Percentiles rank a stretch among this genome's conserved stretches.
Evolutionary conservation across 164 flowering plant species (phyloP).

Genomic region (Nymphaea colorata): DNA sequence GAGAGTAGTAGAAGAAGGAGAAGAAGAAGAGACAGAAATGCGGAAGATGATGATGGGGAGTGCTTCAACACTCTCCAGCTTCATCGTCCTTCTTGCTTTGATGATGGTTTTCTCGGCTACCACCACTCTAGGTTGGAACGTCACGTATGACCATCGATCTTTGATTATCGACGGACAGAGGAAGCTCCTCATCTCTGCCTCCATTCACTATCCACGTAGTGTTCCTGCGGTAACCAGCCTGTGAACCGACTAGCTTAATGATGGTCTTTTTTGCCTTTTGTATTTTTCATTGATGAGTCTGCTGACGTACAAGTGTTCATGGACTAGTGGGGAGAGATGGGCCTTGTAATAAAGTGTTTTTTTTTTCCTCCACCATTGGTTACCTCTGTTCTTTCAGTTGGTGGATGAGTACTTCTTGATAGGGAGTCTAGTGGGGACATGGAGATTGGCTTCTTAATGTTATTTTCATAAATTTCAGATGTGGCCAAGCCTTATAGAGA

Average conservation of each 20-base stretch:
- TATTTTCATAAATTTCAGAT: slow-evolving; percentile 28
- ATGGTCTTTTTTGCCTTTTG: neutral
- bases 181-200: slow-evolving; percentile 71
- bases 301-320: neutral
- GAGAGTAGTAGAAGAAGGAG: no score
- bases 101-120: slow-evolving; percentile 1
- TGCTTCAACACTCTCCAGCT: neutral
- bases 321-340: no score
- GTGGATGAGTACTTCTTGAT: no score
- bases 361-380: no score
- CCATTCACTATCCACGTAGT: slow-evolving; percentile 95
- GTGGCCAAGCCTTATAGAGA: slow-evolving; percentile 87
- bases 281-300: neutral
- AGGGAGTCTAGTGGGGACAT: no score
- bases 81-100: neutral
- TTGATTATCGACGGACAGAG: slow-evolving; percentile 68
- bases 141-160: slow-evolving; percentile 70
- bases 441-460: no score
- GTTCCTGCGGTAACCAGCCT: slow-evolving; percentile 55
- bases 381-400: no score
- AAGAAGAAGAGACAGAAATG: no score
- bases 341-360: neutral
- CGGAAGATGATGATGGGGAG: neutral
- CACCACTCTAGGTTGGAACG: slow-evolving; percentile 29
- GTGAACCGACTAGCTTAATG: neutral